Percentiles rank a stretch among this genome's conserved stretches.
These are phyloP conservation scores for Melampsora abietis-canadensis DNA, from an alignment of 1,284 basidiomycete genomes.

Conservation along the genomic window DNA sequence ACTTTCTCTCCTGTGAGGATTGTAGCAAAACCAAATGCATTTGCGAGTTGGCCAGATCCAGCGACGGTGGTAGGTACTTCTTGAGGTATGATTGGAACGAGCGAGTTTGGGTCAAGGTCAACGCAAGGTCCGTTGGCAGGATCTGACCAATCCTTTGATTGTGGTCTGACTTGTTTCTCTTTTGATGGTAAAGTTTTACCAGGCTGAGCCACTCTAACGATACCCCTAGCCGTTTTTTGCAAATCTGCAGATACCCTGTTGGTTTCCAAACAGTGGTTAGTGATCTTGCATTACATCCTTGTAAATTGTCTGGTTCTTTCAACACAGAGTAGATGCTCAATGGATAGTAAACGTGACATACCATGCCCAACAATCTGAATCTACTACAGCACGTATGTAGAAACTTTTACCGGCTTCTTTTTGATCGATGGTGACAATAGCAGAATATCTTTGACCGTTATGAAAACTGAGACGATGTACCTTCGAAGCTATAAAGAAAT, in stretches of 20 bases:
- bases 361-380: slow-evolving; percentile 39
- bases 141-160: slow-evolving; percentile 6
- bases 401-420: slow-evolving; percentile 30
- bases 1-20: background rate
- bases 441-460: slow-evolving; percentile 50
- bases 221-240: slow-evolving; percentile 16
- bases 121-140: background rate
- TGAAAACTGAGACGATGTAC: slow-evolving; percentile 47
- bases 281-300: background rate
- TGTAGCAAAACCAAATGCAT: background rate
- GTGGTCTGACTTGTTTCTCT: background rate
- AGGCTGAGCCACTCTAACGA: background rate
- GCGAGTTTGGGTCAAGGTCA: background rate
- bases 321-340: background rate
- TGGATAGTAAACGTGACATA: background rate
- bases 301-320: background rate
- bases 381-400: slow-evolving; percentile 22
- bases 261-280: background rate
- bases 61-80: background rate
- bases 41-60: background rate
- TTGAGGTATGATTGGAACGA: background rate
- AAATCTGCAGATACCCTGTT: slow-evolving; percentile 34
- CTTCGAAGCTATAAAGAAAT: background rate
- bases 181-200: background rate
- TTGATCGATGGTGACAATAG: slow-evolving; percentile 45